phyloP scores from a whole-genome alignment of 306 rosid genomes.

The Bauhinia variegata region DNA sequence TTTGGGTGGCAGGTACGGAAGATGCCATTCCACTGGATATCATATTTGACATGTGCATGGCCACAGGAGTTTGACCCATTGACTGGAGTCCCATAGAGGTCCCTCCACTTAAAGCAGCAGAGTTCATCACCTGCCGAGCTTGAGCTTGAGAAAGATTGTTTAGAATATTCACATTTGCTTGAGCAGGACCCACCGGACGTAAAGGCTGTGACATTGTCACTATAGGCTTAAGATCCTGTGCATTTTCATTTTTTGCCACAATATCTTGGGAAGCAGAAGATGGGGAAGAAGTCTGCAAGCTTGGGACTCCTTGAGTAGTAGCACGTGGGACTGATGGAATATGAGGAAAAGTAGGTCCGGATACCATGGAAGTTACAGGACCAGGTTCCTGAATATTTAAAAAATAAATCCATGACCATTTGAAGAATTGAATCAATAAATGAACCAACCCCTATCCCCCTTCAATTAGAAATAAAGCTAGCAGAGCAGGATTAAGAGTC shows the following conservation, averaged over 20 bases:
- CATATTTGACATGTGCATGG: conserved; percentile 94
- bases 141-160: conserved; percentile 86
- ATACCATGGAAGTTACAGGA: conserved; percentile 72
- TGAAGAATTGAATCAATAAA: conserved; percentile 16
- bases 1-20: conserved; percentile 80
- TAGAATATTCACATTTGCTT: conserved; percentile 74
- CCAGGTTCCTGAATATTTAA: conserved; percentile 73
- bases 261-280: conserved; percentile 82
- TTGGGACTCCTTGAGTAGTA: conserved; percentile 76
- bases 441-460: not conserved
- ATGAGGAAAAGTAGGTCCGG: conserved; percentile 74
- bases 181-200: conserved; percentile 77
- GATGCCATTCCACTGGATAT: conserved; percentile 97
- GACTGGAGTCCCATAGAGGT: conserved; percentile 72
- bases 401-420: conserved; percentile 33
- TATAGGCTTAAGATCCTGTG: conserved; percentile 74
- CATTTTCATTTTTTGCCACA: conserved; percentile 70
- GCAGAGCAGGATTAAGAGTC: conserved; percentile 17
- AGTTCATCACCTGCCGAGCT: conserved; percentile 76
- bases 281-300: conserved; percentile 89
- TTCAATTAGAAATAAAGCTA: conserved; percentile 12
- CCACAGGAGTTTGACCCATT: conserved; percentile 87
- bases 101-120: conserved; percentile 81
- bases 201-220: conserved; percentile 69
- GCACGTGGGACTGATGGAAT: conserved; percentile 71